These are phyloP conservation scores for Pestalotiopsis sp. DNA, from an alignment of 2,329 filamentous ascomycete genomes.

Conservation along the genomic window DNA sequence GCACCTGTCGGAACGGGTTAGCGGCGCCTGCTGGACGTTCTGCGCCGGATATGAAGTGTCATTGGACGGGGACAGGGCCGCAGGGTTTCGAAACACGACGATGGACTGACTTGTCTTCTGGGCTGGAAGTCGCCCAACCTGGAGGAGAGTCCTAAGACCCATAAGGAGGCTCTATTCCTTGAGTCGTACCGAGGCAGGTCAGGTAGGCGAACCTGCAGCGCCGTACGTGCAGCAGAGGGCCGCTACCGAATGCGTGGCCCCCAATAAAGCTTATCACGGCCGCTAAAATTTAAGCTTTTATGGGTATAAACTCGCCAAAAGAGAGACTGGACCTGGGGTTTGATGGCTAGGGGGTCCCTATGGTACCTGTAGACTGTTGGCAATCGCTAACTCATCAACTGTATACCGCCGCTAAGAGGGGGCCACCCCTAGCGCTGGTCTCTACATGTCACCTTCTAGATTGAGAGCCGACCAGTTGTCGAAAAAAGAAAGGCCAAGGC, in stretches of 20 bases:
- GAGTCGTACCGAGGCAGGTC: neutral
- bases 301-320: neutral
- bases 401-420: neutral
- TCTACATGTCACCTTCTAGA: constrained; percentile 3
- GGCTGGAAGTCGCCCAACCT: neutral
- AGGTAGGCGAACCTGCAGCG: neutral
- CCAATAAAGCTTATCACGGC: constrained; percentile 1
- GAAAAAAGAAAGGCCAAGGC: neutral
- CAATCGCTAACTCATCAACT: neutral
- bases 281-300: constrained; percentile 5
- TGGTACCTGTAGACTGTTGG: neutral
- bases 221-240: neutral
- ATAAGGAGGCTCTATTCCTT: neutral
- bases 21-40: neutral
- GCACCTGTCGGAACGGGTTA: neutral
- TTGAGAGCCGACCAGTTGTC: neutral
- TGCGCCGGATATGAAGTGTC: neutral
- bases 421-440: neutral
- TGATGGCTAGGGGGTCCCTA: neutral
- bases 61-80: neutral
- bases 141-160: neutral
- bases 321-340: neutral
- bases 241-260: neutral
- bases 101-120: neutral
- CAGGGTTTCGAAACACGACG: neutral